Conservation (phyloP, 306 rosid genomes). For the Purshia tridentata region DNA sequence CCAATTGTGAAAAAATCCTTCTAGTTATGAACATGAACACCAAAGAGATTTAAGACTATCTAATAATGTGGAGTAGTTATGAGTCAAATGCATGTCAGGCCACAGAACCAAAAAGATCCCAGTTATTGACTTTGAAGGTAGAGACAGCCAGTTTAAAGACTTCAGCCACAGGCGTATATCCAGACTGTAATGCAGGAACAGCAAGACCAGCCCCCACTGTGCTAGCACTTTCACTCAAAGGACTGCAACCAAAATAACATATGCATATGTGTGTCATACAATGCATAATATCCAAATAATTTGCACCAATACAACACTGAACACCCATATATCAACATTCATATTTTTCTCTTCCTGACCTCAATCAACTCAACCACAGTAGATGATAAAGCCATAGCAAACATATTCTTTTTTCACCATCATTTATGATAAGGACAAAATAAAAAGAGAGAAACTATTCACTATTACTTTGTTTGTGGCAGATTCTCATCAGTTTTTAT, state of each 20-base stretch:
- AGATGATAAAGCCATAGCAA: not conserved
- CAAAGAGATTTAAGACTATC: not conserved
- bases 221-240: constrained; percentile 77
- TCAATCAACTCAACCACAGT: not conserved
- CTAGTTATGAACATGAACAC: not conserved
- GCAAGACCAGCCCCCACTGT: constrained; percentile 68
- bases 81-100: constrained; percentile 13
- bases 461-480: not conserved
- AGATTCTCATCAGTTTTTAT: not conserved
- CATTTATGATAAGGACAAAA: not conserved
- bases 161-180: constrained; percentile 69
- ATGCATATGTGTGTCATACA: constrained; percentile 16
- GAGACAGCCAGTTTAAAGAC: constrained; percentile 63
- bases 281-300: not conserved
- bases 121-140: constrained; percentile 71
- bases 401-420: not conserved
- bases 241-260: constrained; percentile 49
- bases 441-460: not conserved
- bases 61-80: too few relatives aligned
- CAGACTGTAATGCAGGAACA: constrained; percentile 69
- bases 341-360: not conserved
- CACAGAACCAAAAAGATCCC: constrained; percentile 58
- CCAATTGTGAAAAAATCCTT: not conserved
- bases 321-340: not conserved
- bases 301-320: not conserved